Base-by-base conservation (phyloP, 1,139 yeast species). In the Casaregolazyma suthepensis region DNA sequence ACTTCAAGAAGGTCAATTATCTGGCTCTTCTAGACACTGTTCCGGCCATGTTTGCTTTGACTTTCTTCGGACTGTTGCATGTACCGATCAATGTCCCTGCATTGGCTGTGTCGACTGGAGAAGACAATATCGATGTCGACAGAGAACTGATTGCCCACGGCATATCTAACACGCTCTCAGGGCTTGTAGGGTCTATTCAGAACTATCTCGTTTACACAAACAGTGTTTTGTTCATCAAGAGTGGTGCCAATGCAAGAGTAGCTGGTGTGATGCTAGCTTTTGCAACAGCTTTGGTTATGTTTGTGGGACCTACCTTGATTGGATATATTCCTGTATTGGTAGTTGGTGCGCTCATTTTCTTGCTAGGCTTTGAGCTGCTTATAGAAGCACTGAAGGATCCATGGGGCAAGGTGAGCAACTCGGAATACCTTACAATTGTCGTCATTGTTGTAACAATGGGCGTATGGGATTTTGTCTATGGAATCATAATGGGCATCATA, bases 81-180 rank as follows among this genome's bases (percentile, higher is more conserved):
- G 99, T 93, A 12, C 99, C 99, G 4, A 93, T 93, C 59, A 93
- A 93, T 66, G 97, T 93, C 6, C 99, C 99, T 2, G 98, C 99
- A 0, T 75, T 93, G 54, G 97, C 98, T 0, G 94, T 93, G 17
- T 86, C 96, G 1, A 79, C 88, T 3, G 89, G 90, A 4, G 86
- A 87, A 78, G 85, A 85, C 58, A 71, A 76, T 51, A 81, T 87
- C 59, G 96, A 91, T 65, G 96, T 93, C 29, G 96, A 93, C 69
- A 78, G 93, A 55, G 99, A 93, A 70, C 77, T 93, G 57, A 85
- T 91, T 45, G 97, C 98, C 0, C 99, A 93, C 70, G 99, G 99
- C 2, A 79, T 85, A 57, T 88, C 96, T n/a, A 93, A 93, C 66
- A 83, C 86, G 6, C 63, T 93, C 12, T 87, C 96, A 48, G 99